Percentiles rank a stretch among this genome's conserved stretches.
Evolutionary conservation across 2,329 filamentous ascomycete species (phyloP).

Genomic region (Septoria linicola): DNA sequence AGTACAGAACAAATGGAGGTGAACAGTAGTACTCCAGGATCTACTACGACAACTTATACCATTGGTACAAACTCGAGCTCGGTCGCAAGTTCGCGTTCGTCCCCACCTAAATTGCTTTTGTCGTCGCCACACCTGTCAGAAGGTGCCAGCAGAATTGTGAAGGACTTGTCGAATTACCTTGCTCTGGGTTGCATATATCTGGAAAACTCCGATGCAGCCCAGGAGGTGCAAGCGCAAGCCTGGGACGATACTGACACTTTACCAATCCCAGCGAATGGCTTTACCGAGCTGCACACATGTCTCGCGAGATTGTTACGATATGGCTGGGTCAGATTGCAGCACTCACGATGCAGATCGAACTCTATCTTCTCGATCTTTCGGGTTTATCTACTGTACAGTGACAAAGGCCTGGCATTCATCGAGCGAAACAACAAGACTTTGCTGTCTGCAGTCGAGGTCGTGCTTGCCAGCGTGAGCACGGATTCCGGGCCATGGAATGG

Average conservation of each 20-base stretch:
- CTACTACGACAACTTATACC: too few species aligned
- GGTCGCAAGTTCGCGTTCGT: neutral
- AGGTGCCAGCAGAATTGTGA: slow-evolving; percentile 5
- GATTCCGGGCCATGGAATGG: slow-evolving; percentile 59
- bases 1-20: too few species aligned
- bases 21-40: too few species aligned
- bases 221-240: neutral
- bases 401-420: slow-evolving; percentile 57
- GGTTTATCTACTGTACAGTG: slow-evolving; percentile 40
- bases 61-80: neutral
- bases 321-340: slow-evolving; percentile 29
- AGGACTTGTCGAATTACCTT: slow-evolving; percentile 28
- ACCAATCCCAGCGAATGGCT: neutral
- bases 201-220: slow-evolving; percentile 11
- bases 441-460: slow-evolving; percentile 45
- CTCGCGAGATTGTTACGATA: slow-evolving; percentile 21
- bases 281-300: slow-evolving; percentile 1
- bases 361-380: slow-evolving; percentile 22
- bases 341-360: slow-evolving; percentile 6
- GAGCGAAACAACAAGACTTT: slow-evolving; percentile 50
- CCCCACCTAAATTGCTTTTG: neutral
- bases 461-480: slow-evolving; percentile 59
- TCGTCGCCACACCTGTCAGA: neutral
- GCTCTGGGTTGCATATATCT: slow-evolving; percentile 29
- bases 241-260: slow-evolving; percentile 16